Evolutionary conservation across 2,329 filamentous ascomycete genomes (phyloP), one percentile per base, ranked within the genome.

Genomic region (Neofusicoccum umdonicola): DNA sequence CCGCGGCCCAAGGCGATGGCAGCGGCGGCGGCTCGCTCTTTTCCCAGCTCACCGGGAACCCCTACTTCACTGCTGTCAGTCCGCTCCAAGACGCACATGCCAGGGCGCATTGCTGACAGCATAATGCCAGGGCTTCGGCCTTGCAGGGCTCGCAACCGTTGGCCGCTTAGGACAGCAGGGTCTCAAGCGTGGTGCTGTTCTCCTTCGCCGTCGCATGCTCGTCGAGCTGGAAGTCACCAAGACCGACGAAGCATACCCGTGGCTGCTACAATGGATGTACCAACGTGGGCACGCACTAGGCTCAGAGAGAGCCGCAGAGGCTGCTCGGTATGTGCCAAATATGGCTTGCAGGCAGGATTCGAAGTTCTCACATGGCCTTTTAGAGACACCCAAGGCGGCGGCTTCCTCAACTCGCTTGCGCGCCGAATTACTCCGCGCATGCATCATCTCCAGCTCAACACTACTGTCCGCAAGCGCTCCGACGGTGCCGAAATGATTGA

Each of bases 191-290:
- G 88, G 88, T 63, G 88, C 89, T n/a, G 85, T 86, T 48, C 83
- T 96, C 64, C 80, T 97, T 65, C 90, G 92, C 57, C 88, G 90
- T 62, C 91, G 94, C 56, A 87, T 99, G 80, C 88, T 99, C 35
- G 92, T 98, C 71, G 93, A 97, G 72, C 88, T 99, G 72, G 95
- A 99, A 78, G 97, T 99, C 77, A 94, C 91, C 77, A 91, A 92
- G 74, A 91, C 94, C 72, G 95, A 99, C 79, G 88, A 92, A 50
- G 93, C 94, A 1, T 99, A 98, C 76, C 88, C 88, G 45, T 98
- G 93, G 94, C 88, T 99, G 47, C 84, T 99, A 9, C 89, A 93
- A 68, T 99, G 95, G 93, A 90, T 99, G 76, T 92, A 92, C 68
- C 91, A 93, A 60, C 84, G 88, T 63, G 73, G 81, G 72, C 70